These are phyloP conservation scores for Leucaena leucocephala DNA, from an alignment of 306 rosid genomes.

Conservation along the genomic window DNA sequence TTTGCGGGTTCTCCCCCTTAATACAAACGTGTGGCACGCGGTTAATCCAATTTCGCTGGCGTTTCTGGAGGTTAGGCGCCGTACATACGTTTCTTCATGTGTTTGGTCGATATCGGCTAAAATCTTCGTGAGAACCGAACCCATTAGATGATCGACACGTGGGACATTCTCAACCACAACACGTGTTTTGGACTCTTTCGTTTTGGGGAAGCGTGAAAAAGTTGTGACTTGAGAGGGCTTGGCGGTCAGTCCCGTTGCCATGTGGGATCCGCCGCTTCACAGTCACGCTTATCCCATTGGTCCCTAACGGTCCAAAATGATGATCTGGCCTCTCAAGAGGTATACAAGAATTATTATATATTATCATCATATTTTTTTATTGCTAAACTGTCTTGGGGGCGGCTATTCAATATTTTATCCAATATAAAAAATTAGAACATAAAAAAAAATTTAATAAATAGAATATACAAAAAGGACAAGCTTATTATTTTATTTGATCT, in stretches of 20 bases:
- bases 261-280: slow-evolving; percentile 22
- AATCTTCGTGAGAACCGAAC: not conserved
- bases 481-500: too few relatives aligned
- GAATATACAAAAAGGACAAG: too few relatives aligned
- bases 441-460: too few relatives aligned
- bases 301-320: slow-evolving; percentile 19
- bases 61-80: not conserved
- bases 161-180: slow-evolving; percentile 34
- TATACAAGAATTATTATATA: too few relatives aligned
- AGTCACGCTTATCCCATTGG: slow-evolving; percentile 30
- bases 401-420: too few relatives aligned
- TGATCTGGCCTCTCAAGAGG: not conserved
- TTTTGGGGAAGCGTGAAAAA: slow-evolving; percentile 14
- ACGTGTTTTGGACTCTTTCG: not conserved
- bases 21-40: slow-evolving; percentile 8
- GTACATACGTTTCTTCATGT: slow-evolving; percentile 22
- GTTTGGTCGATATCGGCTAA: not conserved
- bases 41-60: not conserved
- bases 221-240: slow-evolving; percentile 42
- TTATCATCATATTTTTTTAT: too few relatives aligned
- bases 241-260: slow-evolving; percentile 45
- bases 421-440: too few relatives aligned
- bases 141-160: slow-evolving; percentile 36
- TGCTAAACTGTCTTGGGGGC: too few relatives aligned
- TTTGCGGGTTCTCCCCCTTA: not conserved